phyloP scores from a whole-genome alignment of 495 filamentous ascomycete species.

The Podospora fimiseda region DNA sequence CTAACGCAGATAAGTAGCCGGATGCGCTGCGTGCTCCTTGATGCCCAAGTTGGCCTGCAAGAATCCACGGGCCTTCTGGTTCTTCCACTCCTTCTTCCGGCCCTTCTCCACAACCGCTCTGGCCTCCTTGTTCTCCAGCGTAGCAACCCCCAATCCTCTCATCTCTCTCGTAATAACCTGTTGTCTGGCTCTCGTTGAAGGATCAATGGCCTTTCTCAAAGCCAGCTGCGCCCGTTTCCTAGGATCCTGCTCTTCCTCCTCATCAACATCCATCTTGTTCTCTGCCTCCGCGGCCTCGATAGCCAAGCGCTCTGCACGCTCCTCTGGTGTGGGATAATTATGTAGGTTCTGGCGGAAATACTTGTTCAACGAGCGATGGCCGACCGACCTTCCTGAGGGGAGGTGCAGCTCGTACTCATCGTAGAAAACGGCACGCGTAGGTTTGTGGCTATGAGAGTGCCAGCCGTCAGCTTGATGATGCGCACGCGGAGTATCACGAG shows the following conservation, averaged over 20 bases:
- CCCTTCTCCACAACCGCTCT: slow-evolving; percentile 22
- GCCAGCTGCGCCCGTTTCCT: no score
- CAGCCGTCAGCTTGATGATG: slow-evolving; percentile 66
- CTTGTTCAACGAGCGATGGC: slow-evolving; percentile 75
- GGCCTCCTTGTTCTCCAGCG: slow-evolving; percentile 9
- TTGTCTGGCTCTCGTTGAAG: slow-evolving; percentile 14
- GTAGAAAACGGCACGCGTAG: slow-evolving; percentile 66
- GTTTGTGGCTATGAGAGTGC: slow-evolving; percentile 64
- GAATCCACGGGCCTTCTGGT: slow-evolving; percentile 14
- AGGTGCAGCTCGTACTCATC: slow-evolving; percentile 91
- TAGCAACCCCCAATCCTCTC: slow-evolving; percentile 20
- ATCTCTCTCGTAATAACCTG: slow-evolving; percentile 22
- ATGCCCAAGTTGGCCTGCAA: slow-evolving; percentile 19
- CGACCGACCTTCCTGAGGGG: slow-evolving; percentile 83
- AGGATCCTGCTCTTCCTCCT: slow-evolving; percentile 12
- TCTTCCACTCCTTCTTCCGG: slow-evolving; percentile 19
- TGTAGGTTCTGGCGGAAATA: slow-evolving; percentile 93
- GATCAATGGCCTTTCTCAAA: not conserved
- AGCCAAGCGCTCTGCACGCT: slow-evolving; percentile 53
- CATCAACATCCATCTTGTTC: slow-evolving; percentile 25
- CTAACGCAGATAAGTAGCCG: slow-evolving; percentile 25
- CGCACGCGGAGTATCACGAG: slow-evolving; percentile 53
- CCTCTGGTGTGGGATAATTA: slow-evolving; percentile 65
- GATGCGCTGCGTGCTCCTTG: slow-evolving; percentile 26
- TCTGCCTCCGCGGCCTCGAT: slow-evolving; percentile 39